These are phyloP conservation scores for Panaeolus papilionaceus DNA, from an alignment of 768 basidiomycete genomes.

Conservation along the genomic window DNA sequence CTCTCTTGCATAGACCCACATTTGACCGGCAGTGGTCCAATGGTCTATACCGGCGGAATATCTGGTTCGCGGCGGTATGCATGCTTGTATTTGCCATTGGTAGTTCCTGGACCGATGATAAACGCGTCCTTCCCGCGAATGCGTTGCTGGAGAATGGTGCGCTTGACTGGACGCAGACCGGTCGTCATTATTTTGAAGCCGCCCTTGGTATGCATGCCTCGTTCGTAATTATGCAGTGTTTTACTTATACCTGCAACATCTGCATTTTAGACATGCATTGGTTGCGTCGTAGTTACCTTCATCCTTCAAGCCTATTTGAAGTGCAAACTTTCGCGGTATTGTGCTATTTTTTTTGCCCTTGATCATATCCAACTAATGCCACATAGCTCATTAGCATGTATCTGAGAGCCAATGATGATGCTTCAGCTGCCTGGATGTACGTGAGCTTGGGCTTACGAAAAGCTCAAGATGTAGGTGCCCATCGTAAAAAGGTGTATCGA, in stretches of 20 bases:
- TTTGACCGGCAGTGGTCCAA: constrained; percentile 69
- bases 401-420: constrained; percentile 53
- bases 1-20: constrained; percentile 74
- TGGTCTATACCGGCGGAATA: constrained; percentile 56
- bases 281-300: constrained; percentile 54
- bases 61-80: constrained; percentile 67
- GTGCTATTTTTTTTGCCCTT: not conserved
- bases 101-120: constrained; percentile 68
- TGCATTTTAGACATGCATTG: constrained; percentile 53
- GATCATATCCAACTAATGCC: constrained; percentile 5
- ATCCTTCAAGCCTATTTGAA: constrained; percentile 66
- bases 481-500: constrained; percentile 65
- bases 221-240: not conserved
- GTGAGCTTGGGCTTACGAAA: constrained; percentile 63
- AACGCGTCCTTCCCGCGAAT: constrained; percentile 52
- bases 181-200: constrained; percentile 54
- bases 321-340: constrained; percentile 52
- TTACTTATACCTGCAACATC: not conserved
- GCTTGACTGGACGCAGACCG: constrained; percentile 54
- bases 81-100: constrained; percentile 73
- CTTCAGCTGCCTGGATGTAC: constrained; percentile 60
- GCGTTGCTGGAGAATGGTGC: constrained; percentile 33
- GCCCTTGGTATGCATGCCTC: constrained; percentile 49
- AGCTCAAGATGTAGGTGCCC: constrained; percentile 79
- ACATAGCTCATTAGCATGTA: constrained; percentile 61